Evolutionary conservation across 2,329 filamentous ascomycete species (phyloP).

Genomic region (Cryphonectria japonica): DNA sequence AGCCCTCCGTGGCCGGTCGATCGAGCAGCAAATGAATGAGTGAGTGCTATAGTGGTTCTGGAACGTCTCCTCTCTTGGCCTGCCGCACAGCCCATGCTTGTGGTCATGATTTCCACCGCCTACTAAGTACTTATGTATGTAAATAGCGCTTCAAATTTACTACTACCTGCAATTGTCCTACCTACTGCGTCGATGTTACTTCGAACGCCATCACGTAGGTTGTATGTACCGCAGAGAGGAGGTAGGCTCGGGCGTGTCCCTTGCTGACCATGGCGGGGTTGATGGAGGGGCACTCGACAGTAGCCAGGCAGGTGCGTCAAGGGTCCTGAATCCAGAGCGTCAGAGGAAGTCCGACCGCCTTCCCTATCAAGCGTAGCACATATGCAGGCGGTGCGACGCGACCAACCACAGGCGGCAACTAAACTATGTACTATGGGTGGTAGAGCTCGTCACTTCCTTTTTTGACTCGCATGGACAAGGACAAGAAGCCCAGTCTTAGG

Average conservation of each 20-base stretch:
- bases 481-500: background rate
- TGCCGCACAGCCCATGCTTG: background rate
- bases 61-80: slow-evolving; percentile 14
- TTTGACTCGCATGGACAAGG: slow-evolving; percentile 5
- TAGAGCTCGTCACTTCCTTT: background rate
- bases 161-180: background rate
- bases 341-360: background rate
- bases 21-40: background rate
- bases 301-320: background rate
- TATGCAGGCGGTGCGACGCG: background rate
- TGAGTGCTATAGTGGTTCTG: slow-evolving; percentile 15
- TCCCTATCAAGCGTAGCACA: slow-evolving; percentile 1
- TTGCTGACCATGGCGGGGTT: slow-evolving; percentile 5
- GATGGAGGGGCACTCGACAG: background rate
- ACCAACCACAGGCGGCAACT: slow-evolving; percentile 5
- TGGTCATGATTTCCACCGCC: background rate
- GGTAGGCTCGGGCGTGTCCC: background rate
- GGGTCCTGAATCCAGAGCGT: background rate
- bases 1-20: slow-evolving; percentile 20
- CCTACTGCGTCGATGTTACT: background rate
- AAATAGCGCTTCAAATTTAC: background rate
- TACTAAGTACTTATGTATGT: background rate
- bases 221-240: background rate
- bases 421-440: background rate
- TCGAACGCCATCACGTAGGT: background rate